Percentiles rank a stretch among this genome's conserved stretches.
phyloP scores from a whole-genome alignment of 1,139 yeast species.

The Magnusiomyces tetraspermus region DNA sequence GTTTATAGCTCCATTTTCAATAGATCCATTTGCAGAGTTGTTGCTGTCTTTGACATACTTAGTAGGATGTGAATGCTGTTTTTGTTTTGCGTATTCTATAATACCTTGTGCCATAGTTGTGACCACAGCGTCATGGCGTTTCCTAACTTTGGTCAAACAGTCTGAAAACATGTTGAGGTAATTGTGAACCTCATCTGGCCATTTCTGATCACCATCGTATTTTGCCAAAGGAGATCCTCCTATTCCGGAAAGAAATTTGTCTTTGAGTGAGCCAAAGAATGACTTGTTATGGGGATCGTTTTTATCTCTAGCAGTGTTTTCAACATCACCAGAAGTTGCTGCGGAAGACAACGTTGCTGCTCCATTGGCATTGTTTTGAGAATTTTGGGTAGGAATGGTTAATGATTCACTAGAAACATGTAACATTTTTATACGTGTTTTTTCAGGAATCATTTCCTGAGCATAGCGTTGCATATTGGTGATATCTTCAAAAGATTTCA shows the following conservation, averaged over 20 bases:
- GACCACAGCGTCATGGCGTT: conserved; percentile 86
- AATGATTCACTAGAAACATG: conserved; percentile 10
- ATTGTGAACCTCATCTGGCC: conserved; percentile 70
- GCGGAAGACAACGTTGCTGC: neutral
- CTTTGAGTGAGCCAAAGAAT: conserved; percentile 13
- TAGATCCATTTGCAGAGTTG: neutral
- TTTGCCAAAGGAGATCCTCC: conserved; percentile 39
- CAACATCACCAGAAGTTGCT: no score
- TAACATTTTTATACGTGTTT: conserved; percentile 9
- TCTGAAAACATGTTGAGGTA: conserved; percentile 62
- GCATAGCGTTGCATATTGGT: conserved; percentile 35
- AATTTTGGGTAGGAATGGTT: neutral
- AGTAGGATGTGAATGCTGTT: neutral
- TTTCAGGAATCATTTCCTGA: conserved; percentile 8
- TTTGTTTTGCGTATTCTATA: conserved; percentile 47
- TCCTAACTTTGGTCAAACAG: conserved; percentile 59
- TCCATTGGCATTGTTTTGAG: neutral
- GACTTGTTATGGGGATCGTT: conserved; percentile 11
- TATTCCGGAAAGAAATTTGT: conserved; percentile 34
- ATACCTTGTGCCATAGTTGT: conserved; percentile 92
- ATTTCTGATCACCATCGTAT: conserved; percentile 42
- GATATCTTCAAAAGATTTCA: conserved; percentile 80
- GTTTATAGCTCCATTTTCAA: neutral
- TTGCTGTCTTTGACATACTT: neutral
- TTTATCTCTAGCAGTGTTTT: neutral